phyloP scores from a whole-genome alignment of 176 grass and related monocot species.

The Ensete ventricosum region DNA sequence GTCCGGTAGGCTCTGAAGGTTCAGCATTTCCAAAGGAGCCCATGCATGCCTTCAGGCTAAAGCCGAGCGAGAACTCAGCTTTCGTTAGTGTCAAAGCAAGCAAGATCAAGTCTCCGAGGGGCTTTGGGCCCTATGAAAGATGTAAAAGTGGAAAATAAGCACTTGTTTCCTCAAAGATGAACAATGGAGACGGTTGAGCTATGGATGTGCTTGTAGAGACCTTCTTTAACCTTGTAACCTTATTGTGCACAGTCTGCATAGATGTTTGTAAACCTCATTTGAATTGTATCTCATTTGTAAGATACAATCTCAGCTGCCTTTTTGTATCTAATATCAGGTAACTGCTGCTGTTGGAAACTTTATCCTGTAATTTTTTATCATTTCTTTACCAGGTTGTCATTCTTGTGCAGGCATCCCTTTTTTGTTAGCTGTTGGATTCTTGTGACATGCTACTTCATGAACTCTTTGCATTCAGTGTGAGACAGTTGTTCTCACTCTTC shows the following conservation, averaged over 20 bases:
- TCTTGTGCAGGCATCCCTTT: too few species aligned
- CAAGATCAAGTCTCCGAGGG: conserved; percentile 21
- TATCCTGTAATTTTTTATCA: not conserved
- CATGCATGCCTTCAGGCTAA: conserved; percentile 17
- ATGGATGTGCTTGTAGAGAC: not conserved
- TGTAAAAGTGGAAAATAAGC: conserved; percentile 24
- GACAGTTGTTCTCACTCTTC: too few species aligned
- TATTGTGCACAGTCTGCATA: not conserved
- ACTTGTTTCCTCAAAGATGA: not conserved
- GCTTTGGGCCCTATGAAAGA: conserved; percentile 52
- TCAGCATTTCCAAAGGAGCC: not conserved
- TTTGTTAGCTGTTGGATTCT: too few species aligned
- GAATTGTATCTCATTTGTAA: not conserved
- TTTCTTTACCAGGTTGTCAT: not conserved
- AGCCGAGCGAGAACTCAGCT: conserved; percentile 42
- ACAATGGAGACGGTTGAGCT: not conserved
- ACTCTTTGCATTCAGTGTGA: too few species aligned
- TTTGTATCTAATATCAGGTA: not conserved
- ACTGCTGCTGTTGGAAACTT: not conserved
- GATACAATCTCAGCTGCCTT: not conserved
- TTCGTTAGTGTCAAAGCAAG: conserved; percentile 32
- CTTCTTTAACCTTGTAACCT: not conserved
- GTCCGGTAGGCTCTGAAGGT: not conserved
- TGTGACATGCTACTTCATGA: too few species aligned
- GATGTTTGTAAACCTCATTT: not conserved